A percentile compares a stretch with the other conserved stretches of the same genome.
phyloP scores from a whole-genome alignment of 257 asterid species.

The Solanum peruvianum region DNA sequence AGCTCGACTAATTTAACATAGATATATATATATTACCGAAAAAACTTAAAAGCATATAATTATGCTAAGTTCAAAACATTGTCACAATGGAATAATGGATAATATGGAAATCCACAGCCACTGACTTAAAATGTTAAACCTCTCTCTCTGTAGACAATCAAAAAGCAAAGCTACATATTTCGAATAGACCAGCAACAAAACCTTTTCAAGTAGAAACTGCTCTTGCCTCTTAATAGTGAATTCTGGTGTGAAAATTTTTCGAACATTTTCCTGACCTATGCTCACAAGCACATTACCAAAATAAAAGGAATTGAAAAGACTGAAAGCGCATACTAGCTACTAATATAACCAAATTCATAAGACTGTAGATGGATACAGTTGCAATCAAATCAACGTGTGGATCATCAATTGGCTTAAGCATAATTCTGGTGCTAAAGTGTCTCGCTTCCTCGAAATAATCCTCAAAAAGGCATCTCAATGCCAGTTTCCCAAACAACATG shows the following conservation, averaged over 20 bases:
- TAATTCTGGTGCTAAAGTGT: slow-evolving; percentile 57
- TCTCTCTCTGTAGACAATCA: neutral
- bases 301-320: neutral
- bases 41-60: neutral
- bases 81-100: neutral
- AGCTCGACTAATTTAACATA: neutral
- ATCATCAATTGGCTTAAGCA: slow-evolving; percentile 90
- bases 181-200: neutral
- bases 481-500: slow-evolving; percentile 69
- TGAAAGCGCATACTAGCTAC: neutral
- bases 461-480: slow-evolving; percentile 65
- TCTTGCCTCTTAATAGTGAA: neutral
- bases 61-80: neutral
- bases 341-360: neutral
- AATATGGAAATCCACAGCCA: neutral
- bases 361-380: slow-evolving; percentile 41
- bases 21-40: neutral
- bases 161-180: neutral
- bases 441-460: slow-evolving; percentile 71
- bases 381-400: slow-evolving; percentile 94
- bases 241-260: neutral
- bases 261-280: neutral
- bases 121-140: neutral
- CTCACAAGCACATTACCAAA: neutral
- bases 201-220: neutral